Conservation (phyloP, 495 filamentous ascomycete genomes). For the Hyaloscypha hepaticicola region DNA sequence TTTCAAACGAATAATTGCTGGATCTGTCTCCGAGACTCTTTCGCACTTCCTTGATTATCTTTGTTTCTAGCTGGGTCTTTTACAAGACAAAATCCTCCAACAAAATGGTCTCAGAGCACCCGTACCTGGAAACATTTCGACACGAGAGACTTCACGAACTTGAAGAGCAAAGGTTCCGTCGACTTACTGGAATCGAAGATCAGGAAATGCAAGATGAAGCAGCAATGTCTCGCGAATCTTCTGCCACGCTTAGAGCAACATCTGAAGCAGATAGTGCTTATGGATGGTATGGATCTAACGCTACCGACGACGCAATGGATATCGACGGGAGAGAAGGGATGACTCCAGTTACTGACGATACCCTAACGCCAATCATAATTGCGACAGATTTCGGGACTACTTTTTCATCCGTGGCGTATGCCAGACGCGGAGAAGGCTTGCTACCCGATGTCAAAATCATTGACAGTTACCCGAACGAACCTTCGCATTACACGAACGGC, state of each 20-base stretch:
- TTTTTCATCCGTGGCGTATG: constrained; percentile 15
- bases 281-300: not conserved
- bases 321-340: constrained; percentile 1
- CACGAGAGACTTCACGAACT: not conserved
- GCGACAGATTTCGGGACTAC: constrained; percentile 22
- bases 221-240: not conserved
- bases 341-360: not conserved
- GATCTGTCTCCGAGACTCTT: no score
- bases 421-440: not conserved
- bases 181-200: not conserved
- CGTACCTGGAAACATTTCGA: not conserved
- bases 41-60: no score
- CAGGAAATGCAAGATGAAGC: constrained; percentile 7
- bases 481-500: not conserved
- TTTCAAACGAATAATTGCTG: no score
- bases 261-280: not conserved
- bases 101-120: not conserved
- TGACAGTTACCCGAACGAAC: constrained; percentile 13
- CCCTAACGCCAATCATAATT: constrained; percentile 5
- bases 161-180: not conserved
- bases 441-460: constrained; percentile 8
- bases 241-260: not conserved
- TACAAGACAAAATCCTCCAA: not conserved
- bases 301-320: constrained; percentile 6
- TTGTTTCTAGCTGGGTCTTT: no score